Base-by-base conservation (phyloP, 805 yeast genomes). In the Wickerhamomyces bisporus region DNA sequence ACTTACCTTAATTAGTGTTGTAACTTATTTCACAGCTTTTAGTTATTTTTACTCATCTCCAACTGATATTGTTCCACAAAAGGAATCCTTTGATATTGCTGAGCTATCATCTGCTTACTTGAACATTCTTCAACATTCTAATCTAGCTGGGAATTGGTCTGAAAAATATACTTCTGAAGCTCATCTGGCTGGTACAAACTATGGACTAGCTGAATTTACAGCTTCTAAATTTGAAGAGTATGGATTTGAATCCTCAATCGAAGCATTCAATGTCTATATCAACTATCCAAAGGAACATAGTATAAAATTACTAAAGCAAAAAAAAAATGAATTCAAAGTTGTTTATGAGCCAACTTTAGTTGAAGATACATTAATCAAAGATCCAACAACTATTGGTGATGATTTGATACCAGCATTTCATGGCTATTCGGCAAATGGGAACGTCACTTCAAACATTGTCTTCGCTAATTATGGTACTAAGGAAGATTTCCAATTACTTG, bases 401-500 rank as follows among this genome's bases (percentile, higher is more conserved):
- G 74, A 70, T 42, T 58, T 68, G 26, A 70, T 81, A 19, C 89
- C 88, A 12, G 79, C 87, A 0, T 85, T 84, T 64, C 80, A 81
- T 53, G 88, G 86, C 2, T 84, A 81, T 51, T 77, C 86, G 5
- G 88, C 85, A 9, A 70, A 73, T 39, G 94, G 93, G 29, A 81
- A 82, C 49, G 85, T 78, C 31, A 81, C 87, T 5, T 83, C 78
- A 2, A 63, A 73, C 43, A 75, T 70, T 42, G 70, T 84, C 5
- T 84, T 74, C 56, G 86, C 78, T 34, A 81, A 84, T 55, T 81
- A 77, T 57, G 93, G 93, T 39, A 68, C 77, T 4, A 64, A 60
- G 37, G 70, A 70, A 35, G 93, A 84, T 52, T 84, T 73, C 41
- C 72, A 70, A 19, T 41, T 54, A 4, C 64, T 84, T 40, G 62